These are phyloP conservation scores for Kwoniella sp. DNA, from an alignment of 768 basidiomycete genomes.

Conservation along the genomic window DNA sequence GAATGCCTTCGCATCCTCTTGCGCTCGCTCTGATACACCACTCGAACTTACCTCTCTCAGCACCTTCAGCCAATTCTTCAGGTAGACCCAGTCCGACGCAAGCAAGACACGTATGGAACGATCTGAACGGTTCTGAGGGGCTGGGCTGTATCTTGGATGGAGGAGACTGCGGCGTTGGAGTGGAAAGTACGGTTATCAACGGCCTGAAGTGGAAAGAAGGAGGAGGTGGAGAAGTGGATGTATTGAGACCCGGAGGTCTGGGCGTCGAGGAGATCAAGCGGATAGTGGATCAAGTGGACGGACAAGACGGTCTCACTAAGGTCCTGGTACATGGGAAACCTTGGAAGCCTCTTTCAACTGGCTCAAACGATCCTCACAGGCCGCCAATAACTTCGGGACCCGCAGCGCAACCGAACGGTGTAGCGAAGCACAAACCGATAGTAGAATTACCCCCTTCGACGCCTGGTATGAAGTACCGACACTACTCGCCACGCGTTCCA, in stretches of 20 bases:
- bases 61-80: conserved; percentile 92
- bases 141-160: conserved; percentile 82
- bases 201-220: conserved; percentile 61
- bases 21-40: conserved; percentile 84
- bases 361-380: background rate
- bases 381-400: background rate
- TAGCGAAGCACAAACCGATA: conserved; percentile 1
- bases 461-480: conserved; percentile 98
- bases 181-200: conserved; percentile 96
- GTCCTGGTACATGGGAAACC: conserved; percentile 46
- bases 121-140: conserved; percentile 56
- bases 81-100: conserved; percentile 92
- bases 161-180: conserved; percentile 82
- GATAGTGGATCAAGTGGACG: conserved; percentile 60
- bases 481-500: conserved; percentile 89
- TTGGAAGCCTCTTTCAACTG: conserved; percentile 26
- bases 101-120: conserved; percentile 78
- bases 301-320: conserved; percentile 54
- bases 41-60: conserved; percentile 76
- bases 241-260: conserved; percentile 88
- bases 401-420: background rate
- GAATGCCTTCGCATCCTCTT: conserved; percentile 93
- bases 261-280: conserved; percentile 82
- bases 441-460: conserved; percentile 70
- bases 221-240: conserved; percentile 65